Evolutionary conservation across 805 yeast genomes (phyloP), one percentile per base, ranked within the genome.

Genomic region (Komagataella kurtzmanii): DNA sequence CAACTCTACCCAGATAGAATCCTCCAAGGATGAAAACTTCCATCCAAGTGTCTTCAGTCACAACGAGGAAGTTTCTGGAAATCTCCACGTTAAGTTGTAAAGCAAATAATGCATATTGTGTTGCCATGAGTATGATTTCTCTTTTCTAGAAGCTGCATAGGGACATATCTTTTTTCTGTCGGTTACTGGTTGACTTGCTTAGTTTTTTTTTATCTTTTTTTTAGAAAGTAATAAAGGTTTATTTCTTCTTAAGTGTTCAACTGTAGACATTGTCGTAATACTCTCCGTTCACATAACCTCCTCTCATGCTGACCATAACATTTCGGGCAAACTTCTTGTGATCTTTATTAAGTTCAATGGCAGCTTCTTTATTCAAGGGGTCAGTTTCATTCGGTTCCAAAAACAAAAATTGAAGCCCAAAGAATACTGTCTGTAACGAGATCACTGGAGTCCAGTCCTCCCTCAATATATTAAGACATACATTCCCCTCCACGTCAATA

Each of bases 381-480:
- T 91, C 98, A 55, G 81, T 82, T 1, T 95, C 84, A 63, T 88
- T 91, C 6, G 97, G 96, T 58, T 91, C 97, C 51, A 88, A 68
- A 58, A 91, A 89, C 54, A 91, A 73, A 62, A 84, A 89, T 59
- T 89, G 78, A 51, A 91, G 72, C 0, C 99, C 98, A 45, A 90
- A 82, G 52, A 90, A 73, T 7, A 91, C 81, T 4, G 90, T 75
- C 62, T 85, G 88, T 61, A 91, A 69, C 53, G 85, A 86, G 57
- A 91, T 71, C 0, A 89, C 96, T 0, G 99, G 98, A 24, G 89
- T 81, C 99, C 99, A 91, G 64, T 91, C 98, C 64, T 90, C 96
- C 58, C 98, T 72, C 54, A 91, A 71, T 43, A 91, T 90, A 62
- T 91, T 91, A 54, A 91, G 73, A 62, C 99, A 91, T 5, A 91